Evolutionary conservation across 2,329 filamentous ascomycete species (phyloP), one percentile per base, ranked within the genome.

Genomic region (Diaporthe sp.): DNA sequence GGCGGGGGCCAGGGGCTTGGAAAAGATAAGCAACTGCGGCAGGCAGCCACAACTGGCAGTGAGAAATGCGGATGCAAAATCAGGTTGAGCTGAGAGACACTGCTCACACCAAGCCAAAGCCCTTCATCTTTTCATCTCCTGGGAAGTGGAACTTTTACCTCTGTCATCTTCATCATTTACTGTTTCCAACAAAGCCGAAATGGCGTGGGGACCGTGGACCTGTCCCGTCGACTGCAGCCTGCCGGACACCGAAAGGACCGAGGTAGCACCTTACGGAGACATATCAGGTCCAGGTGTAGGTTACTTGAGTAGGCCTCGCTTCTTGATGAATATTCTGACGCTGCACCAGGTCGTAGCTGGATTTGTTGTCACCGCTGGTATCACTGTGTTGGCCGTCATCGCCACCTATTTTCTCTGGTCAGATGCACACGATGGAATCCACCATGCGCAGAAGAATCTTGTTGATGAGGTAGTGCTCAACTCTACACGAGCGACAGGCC

Each of bases 191-290:
- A 47, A 65, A 44, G n/a, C 17, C 5, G 15, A 65, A 47, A 65
- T 65, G 60, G 60, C 39, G 4, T 65, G 60, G 60, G 60, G 7
- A 65, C 25, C 5, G 25, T 47, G 25, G 60, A 65, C 39, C 39
- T 65, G 60, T 47, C 60, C 39, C 39, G 60, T 65, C 39, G 60
- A 65, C 15, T 65, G 60, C 60, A 47, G 60, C 60, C 60, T 47
- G 60, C 42, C 60, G 39, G 8, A 25, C 60, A 47, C 8, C 17
- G 3, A 12, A 15, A 9, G 31, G 60, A 65, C 39, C 15, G 22
- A 4, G n/a, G 60, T 65, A 31, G 39, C 25, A 31, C 25, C 60
- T 31, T 65, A 44, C 15, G 25, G 25, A 47, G 39, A 31, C 2
- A 65, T 65, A 65, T 47, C 39, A 65, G 39, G 60, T 15, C 60